phyloP scores from a whole-genome alignment of 257 asterid genomes.

The Solanum bukasovii region DNA sequence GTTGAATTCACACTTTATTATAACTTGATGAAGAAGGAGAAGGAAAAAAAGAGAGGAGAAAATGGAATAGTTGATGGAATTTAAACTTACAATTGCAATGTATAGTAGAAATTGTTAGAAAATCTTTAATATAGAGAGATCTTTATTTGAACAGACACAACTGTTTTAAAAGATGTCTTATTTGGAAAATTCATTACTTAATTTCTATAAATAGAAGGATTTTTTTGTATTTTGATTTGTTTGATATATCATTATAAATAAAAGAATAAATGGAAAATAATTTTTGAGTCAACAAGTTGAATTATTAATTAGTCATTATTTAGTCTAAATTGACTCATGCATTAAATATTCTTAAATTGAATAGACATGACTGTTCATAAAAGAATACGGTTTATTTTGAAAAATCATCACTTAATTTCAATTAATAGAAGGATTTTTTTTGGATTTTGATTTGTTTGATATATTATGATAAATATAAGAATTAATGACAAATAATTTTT shows the following conservation, averaged over 20 bases:
- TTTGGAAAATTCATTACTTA: not conserved
- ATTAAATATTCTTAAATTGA: not conserved
- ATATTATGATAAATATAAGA: not conserved
- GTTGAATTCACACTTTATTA: not conserved
- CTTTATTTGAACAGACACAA: not conserved
- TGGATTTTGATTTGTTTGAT: no score
- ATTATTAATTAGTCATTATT: not conserved
- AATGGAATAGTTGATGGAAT: not conserved
- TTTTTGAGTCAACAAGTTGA: not conserved
- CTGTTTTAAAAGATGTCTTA: not conserved
- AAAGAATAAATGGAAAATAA: not conserved
- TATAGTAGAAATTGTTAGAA: no score
- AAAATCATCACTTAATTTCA: no score
- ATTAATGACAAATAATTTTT: not conserved
- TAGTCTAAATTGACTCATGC: not conserved
- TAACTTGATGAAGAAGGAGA: not conserved
- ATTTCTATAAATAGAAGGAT: no score
- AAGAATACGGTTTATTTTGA: not conserved
- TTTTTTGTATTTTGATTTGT: no score
- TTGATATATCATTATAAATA: not conserved
- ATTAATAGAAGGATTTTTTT: not conserved
- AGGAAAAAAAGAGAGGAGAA: no score
- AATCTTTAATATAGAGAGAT: no score
- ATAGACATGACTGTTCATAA: not conserved
- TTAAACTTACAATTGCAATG: not conserved